phyloP scores from a whole-genome alignment of 306 rosid genomes.

The Citrullus mucosospermus region DNA sequence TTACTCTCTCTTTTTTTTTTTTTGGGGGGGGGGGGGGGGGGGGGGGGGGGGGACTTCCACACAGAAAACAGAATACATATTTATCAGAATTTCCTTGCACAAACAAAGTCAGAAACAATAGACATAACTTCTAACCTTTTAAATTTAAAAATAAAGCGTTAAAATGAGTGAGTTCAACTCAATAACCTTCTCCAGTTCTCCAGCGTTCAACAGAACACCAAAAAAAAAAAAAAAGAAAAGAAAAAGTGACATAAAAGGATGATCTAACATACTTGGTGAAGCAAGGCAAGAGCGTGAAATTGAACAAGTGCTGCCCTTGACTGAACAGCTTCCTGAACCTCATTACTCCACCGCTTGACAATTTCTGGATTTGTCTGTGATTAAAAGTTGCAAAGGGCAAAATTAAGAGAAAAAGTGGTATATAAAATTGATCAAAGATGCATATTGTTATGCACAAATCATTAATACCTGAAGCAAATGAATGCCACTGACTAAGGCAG shows the following conservation, averaged over 20 bases:
- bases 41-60: not conserved
- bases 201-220: not conserved
- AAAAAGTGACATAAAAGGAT: slow-evolving; percentile 10
- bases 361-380: slow-evolving; percentile 90
- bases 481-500: slow-evolving; percentile 94
- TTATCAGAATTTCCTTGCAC: not conserved
- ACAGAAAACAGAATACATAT: not conserved
- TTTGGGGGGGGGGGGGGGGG: too few relatives aligned
- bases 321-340: slow-evolving; percentile 99
- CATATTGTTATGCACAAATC: not conserved
- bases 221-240: not conserved
- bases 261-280: slow-evolving; percentile 69
- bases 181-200: not conserved
- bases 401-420: not conserved
- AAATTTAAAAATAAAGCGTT: not conserved
- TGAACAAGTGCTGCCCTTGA: slow-evolving; percentile 99
- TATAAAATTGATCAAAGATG: not conserved
- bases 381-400: not conserved
- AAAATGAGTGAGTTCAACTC: not conserved
- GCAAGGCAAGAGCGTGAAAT: slow-evolving; percentile 87
- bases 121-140: not conserved
- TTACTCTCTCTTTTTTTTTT: not conserved
- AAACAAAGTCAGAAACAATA: not conserved
- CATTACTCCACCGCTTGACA: slow-evolving; percentile 98
- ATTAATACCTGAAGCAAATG: slow-evolving; percentile 85